Base-by-base conservation (phyloP, 2,329 filamentous ascomycete species). In the Zymoseptoria pseudotritici region DNA sequence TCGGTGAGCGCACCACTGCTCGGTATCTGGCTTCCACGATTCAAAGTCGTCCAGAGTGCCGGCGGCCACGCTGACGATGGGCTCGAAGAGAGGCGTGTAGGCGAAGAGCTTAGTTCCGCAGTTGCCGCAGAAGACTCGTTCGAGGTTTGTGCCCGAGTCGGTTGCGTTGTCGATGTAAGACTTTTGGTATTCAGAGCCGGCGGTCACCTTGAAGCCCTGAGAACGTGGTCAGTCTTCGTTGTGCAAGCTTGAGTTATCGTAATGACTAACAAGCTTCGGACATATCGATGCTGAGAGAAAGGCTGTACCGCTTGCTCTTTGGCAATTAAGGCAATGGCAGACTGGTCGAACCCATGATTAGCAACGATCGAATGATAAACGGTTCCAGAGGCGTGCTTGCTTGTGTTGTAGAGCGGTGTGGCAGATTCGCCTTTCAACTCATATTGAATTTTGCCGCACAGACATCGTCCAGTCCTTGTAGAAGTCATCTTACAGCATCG, bases 321-420 rank as follows among this genome's bases (percentile, higher is more conserved):
- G 74, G 66, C 79, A 80, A 59, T 80, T 81, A 9, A 71, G 66
- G 67, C 79, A 80, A 62, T 80, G 77, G 66, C 78, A 81, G 6
- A 80, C 59, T 58, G 59, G 17, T 52, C n/a, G 6, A 31, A 42
- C 6, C 21, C 24, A 29, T 21, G 24, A 7, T 13, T 31, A 51
- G 53, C 53, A 20, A n/a, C 17, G 31, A 21, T 21, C 2, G 2
- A 5, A 2, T 24, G 22, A 13, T 21, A 8, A 4, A n/a, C 22
- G 19, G 22, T 21, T n/a, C 8, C 11, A 17, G 6, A 17, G n/a
- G 9, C 8, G 36, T 10, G 50, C 20, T 52, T 55, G 61, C 61
- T 21, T 71, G 73, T 57, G 67, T 69, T 24, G 70, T 74, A 69
- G 77, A 79, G 24, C 76, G 75, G 65, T 31, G 46, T 64, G 5